A percentile compares a stretch with the other conserved stretches of the same genome.
phyloP scores from a whole-genome alignment of 805 yeast genomes.

The Lachancea sp. region DNA sequence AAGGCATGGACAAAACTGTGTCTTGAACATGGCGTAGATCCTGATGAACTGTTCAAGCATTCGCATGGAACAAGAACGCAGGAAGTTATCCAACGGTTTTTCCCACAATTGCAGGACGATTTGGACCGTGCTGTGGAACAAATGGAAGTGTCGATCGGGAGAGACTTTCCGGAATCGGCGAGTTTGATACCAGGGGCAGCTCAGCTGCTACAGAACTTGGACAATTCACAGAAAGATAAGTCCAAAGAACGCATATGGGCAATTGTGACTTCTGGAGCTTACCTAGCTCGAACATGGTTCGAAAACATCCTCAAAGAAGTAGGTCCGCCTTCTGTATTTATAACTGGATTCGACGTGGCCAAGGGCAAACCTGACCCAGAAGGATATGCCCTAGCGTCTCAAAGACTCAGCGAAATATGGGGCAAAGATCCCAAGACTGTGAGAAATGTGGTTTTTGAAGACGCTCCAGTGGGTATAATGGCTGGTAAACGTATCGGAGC shows the following conservation, averaged over 20 bases:
- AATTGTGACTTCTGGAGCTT: slow-evolving; percentile 76
- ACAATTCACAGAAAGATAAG: slow-evolving; percentile 1
- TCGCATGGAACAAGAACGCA: slow-evolving; percentile 73
- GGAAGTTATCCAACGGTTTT: slow-evolving; percentile 59
- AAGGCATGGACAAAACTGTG: slow-evolving; percentile 63
- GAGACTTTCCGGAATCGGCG: slow-evolving; percentile 59
- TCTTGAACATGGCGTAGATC: slow-evolving; percentile 51
- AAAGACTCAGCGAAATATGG: slow-evolving; percentile 43
- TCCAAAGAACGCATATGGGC: slow-evolving; percentile 54
- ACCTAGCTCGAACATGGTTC: slow-evolving; percentile 70
- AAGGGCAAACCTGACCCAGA: slow-evolving; percentile 78
- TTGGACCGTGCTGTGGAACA: slow-evolving; percentile 44
- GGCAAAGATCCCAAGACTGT: slow-evolving; percentile 19
- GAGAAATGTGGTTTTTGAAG: slow-evolving; percentile 63
- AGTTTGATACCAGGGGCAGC: slow-evolving; percentile 65
- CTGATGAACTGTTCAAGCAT: slow-evolving; percentile 55
- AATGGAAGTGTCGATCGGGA: slow-evolving; percentile 59
- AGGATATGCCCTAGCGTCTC: slow-evolving; percentile 57
- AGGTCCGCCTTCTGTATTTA: slow-evolving; percentile 62
- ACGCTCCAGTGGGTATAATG: slow-evolving; percentile 74
- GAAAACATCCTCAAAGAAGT: slow-evolving; percentile 44
- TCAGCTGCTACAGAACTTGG: slow-evolving; percentile 44
- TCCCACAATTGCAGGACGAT: slow-evolving; percentile 59
- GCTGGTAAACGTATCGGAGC: slow-evolving; percentile 80
- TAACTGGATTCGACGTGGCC: slow-evolving; percentile 67